Evolutionary conservation across 805 yeast species (phyloP).

Genomic region (Yamadazyma philogaea): DNA sequence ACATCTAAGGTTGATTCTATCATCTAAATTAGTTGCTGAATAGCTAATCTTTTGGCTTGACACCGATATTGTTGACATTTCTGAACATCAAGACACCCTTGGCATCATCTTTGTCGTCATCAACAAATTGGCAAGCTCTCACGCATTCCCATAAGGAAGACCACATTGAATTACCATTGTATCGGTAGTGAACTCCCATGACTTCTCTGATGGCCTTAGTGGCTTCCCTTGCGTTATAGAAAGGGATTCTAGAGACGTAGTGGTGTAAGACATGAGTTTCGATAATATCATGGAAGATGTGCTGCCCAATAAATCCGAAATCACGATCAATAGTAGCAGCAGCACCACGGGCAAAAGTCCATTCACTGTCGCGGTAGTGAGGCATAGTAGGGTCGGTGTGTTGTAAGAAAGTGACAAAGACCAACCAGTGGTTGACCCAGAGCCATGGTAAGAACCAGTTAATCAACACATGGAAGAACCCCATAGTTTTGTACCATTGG

Average conservation of each 20-base stretch:
- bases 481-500: conserved; percentile 48
- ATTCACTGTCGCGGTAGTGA: conserved; percentile 52
- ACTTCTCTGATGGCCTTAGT: conserved; percentile 50
- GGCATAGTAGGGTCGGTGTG: conserved; percentile 61
- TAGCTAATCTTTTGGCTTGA: conserved; percentile 18
- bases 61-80: conserved; percentile 58
- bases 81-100: conserved; percentile 63
- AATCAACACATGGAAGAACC: conserved; percentile 48
- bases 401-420: conserved; percentile 59
- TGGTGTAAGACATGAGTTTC: conserved; percentile 60
- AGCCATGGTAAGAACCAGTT: conserved; percentile 59
- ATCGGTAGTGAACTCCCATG: conserved; percentile 50
- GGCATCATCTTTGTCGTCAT: conserved; percentile 42
- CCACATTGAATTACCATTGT: conserved; percentile 57
- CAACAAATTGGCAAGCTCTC: conserved; percentile 70
- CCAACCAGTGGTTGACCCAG: conserved; percentile 65
- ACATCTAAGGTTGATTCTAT: neutral
- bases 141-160: conserved; percentile 52
- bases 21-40: neutral
- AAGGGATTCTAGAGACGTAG: conserved; percentile 53
- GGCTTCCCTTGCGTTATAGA: conserved; percentile 54
- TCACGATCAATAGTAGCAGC: conserved; percentile 64
- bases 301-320: conserved; percentile 56
- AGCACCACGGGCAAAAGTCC: conserved; percentile 67
- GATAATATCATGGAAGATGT: conserved; percentile 55